These are phyloP conservation scores for Chlorella vulgaris DNA, from an alignment of 139 green algal species.

Conservation along the genomic window DNA sequence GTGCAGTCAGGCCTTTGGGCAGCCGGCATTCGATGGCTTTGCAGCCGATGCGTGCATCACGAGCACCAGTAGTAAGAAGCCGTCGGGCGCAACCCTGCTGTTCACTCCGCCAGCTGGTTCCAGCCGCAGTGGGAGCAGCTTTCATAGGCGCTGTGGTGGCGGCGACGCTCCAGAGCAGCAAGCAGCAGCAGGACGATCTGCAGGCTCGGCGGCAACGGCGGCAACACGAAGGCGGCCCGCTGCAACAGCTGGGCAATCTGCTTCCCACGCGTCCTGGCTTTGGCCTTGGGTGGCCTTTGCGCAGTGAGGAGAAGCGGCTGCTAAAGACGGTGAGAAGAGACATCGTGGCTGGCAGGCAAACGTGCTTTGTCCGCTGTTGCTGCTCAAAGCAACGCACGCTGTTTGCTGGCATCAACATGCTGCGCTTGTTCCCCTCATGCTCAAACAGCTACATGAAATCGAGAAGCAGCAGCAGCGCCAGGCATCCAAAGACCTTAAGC, in stretches of 20 bases:
- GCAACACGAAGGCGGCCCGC: too few species aligned
- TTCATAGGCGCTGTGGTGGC: background rate
- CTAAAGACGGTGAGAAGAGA: background rate
- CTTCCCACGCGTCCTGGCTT: background rate
- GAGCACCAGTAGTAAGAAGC: too few species aligned
- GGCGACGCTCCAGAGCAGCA: background rate
- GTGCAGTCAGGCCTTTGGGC: too few species aligned
- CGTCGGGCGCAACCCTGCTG: background rate
- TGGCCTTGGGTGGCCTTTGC: background rate
- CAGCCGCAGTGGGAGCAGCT: background rate
- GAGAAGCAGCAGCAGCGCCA: conserved; percentile 14
- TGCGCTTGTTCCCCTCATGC: too few species aligned
- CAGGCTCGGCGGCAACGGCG: background rate
- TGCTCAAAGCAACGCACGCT: too few species aligned
- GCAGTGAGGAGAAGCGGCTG: conserved; percentile 12
- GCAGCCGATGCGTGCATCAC: background rate
- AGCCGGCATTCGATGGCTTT: background rate
- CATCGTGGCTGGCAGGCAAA: too few species aligned
- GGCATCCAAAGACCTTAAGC: background rate
- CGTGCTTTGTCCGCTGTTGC: background rate
- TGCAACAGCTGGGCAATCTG: background rate
- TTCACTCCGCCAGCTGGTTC: background rate
- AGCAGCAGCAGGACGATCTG: background rate
- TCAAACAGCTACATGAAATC: conserved; percentile 12
- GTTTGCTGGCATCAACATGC: too few species aligned